Base-by-base conservation (phyloP, 768 basidiomycete genomes). In the Tricholomella constricta region DNA sequence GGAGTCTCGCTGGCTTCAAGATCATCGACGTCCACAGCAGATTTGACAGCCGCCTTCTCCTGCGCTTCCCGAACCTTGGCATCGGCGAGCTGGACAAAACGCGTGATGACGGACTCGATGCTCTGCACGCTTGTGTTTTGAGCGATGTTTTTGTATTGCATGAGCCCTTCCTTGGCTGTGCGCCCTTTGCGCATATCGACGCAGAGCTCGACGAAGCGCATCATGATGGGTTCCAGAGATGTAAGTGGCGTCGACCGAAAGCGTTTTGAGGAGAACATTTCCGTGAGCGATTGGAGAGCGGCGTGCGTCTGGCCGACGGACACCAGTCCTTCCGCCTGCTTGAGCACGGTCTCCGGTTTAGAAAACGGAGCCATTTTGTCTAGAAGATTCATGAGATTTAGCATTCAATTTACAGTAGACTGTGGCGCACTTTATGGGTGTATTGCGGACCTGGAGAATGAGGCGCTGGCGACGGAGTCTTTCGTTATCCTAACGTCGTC, bases 141-240 rank as follows among this genome's bases (percentile, higher is more conserved):
- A 0, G 94, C 94, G 61, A 97, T 94, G 69, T 98, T 98, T 77
- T 97, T 98, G 83, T 92, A 97, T 66, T 93, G 89, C 86, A 96
- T 92, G 43, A 98, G 83, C 20, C 93, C 95, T 66, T 95, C 94
- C 70, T 96, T 94, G 20, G 94, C 95, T 23, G 91, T 88, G 23
- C 93, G 82, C 1, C 94, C 94, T 71, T 95, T 94, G 60, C 93
- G 84, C 81, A 97, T 87, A 56, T 93, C 88, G 55, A 98, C 94
- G 67, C 94, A 98, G 43, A 99, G 89, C 65, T 95, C 91, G 75
- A 98, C 85, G 75, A 96, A 98, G 53, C 93, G 89, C 60, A 93
- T 74, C 81, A 98, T 89, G 70, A 98, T 97, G 47, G 97, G 97
- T 69, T 98, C 96, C 43, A 98, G 83, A 3, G 90, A 85, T 2